Evolutionary conservation across 2,329 filamentous ascomycete genomes (phyloP).

Genomic region (Juglanconis oblonga): DNA sequence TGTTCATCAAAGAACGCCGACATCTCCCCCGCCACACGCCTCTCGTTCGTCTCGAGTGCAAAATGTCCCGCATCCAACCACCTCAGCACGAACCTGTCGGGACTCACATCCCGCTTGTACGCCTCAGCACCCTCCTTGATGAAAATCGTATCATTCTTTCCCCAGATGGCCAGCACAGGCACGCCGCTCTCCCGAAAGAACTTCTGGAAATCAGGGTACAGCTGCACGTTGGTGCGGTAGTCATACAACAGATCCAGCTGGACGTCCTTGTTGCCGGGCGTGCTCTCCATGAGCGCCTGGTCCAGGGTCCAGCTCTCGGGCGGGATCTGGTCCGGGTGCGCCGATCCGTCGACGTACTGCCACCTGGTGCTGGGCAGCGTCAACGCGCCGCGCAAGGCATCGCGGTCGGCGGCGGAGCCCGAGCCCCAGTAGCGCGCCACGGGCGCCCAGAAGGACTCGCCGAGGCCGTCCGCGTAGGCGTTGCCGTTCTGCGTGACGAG

Average conservation of each 20-base stretch:
- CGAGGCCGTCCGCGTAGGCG: constrained; percentile 55
- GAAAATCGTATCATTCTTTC: constrained; percentile 53
- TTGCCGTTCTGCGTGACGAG: constrained; percentile 62
- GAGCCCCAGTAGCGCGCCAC: constrained; percentile 43
- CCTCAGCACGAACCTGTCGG: constrained; percentile 40
- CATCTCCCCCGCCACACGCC: constrained; percentile 26
- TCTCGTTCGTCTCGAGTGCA: constrained; percentile 38
- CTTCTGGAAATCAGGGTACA: constrained; percentile 55
- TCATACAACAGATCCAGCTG: constrained; percentile 58
- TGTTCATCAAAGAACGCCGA: constrained; percentile 25
- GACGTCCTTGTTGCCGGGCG: constrained; percentile 46
- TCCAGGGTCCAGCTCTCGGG: constrained; percentile 50
- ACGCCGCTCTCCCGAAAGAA: constrained; percentile 50
- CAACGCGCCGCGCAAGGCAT: constrained; percentile 33
- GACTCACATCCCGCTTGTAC: constrained; percentile 45
- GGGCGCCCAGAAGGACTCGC: constrained; percentile 46
- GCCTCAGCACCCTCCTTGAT: constrained; percentile 50
- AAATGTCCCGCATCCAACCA: constrained; percentile 57
- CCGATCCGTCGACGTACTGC: constrained; percentile 42
- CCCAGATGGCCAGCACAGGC: constrained; percentile 57
- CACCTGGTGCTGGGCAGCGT: constrained; percentile 37
- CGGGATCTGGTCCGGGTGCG: constrained; percentile 31
- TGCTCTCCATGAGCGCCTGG: constrained; percentile 43
- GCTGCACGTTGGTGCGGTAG: constrained; percentile 50
- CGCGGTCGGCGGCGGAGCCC: constrained; percentile 31